phyloP scores from a whole-genome alignment of 75 land plant species.

The Sequoia sempervirens region DNA sequence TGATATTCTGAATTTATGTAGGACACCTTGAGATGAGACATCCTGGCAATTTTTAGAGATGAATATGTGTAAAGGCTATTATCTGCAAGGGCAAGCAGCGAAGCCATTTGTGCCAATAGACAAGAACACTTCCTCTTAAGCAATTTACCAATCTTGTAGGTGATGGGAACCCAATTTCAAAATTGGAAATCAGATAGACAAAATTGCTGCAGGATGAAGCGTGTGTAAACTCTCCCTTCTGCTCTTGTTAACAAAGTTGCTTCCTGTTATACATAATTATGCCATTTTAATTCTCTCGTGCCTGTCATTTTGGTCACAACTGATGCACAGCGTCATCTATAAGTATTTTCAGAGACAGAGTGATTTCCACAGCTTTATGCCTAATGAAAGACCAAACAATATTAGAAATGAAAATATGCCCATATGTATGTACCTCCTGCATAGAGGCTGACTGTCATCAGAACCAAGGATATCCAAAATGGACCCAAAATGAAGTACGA shows the following conservation, averaged over 20 bases:
- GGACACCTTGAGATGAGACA: background rate
- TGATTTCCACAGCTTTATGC: background rate
- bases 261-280: background rate
- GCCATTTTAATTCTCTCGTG: background rate
- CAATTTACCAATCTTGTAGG: background rate
- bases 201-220: background rate
- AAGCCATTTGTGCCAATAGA: background rate
- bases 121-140: background rate
- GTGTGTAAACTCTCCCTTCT: background rate
- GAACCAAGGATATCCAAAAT: background rate
- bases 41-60: background rate
- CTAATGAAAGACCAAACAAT: background rate
- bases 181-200: background rate
- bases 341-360: too few relatives aligned
- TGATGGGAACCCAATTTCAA: background rate
- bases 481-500: background rate
- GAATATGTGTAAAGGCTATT: background rate
- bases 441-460: background rate
- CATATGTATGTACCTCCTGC: background rate
- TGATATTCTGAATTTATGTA: background rate
- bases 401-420: background rate
- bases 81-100: background rate
- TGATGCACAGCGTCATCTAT: too few relatives aligned
- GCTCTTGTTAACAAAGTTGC: background rate
- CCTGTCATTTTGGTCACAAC: background rate